A percentile compares a stretch with the other conserved stretches of the same genome.
These are phyloP conservation scores for Termitomyces sp. DNA, from an alignment of 768 basidiomycete species.

Conservation along the genomic window DNA sequence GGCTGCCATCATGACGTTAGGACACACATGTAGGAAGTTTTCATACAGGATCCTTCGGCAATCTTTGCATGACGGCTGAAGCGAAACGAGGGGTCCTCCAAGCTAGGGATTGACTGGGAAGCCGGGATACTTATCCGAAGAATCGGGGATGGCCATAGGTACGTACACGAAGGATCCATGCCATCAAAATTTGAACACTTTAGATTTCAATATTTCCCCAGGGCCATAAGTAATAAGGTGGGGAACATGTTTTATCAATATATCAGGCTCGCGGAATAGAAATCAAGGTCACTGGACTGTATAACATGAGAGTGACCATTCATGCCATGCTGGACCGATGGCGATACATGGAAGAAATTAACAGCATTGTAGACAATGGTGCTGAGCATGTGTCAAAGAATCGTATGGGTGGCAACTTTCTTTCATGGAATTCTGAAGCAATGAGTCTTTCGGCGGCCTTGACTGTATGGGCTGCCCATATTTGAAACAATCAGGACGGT, in stretches of 20 bases:
- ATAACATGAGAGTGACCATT: not conserved
- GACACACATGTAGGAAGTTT: not conserved
- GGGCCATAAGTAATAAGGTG: not conserved
- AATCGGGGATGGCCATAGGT: not conserved
- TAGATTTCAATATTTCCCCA: not conserved
- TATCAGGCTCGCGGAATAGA: not conserved
- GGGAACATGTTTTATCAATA: not conserved
- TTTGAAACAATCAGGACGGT: not conserved
- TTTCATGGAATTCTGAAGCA: not conserved
- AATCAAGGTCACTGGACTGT: not conserved
- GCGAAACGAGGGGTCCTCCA: not conserved
- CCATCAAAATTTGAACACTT: not conserved
- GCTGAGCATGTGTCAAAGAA: not conserved
- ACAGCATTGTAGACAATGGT: not conserved
- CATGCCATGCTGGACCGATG: not conserved
- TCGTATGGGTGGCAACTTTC: not conserved
- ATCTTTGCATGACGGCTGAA: not conserved
- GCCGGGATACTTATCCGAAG: not conserved
- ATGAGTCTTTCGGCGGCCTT: not conserved
- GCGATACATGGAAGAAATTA: not conserved
- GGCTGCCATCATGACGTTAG: not conserved
- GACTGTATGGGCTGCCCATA: not conserved
- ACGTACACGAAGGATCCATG: not conserved
- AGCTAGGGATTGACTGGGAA: not conserved
- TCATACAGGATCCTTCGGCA: not conserved